These are phyloP conservation scores for Rhizophagus clarus DNA, from an alignment of 192 early-diverging fungal species.

Conservation along the genomic window DNA sequence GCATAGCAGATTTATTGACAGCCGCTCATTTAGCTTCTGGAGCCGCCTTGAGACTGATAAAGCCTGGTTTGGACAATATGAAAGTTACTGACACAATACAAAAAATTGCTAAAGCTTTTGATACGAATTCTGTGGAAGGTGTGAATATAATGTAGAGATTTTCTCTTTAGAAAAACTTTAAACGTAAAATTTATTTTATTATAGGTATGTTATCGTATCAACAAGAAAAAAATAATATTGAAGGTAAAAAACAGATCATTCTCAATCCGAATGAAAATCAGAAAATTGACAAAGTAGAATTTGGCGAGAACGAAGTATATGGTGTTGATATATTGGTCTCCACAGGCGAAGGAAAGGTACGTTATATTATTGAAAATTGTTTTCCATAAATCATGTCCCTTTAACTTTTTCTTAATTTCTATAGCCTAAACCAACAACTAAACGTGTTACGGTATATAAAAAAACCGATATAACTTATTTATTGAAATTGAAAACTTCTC, in stretches of 20 bases:
- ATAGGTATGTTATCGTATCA: constrained; percentile 81
- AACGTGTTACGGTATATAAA: constrained; percentile 91
- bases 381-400: neutral
- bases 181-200: neutral
- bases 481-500: constrained; percentile 88
- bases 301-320: constrained; percentile 92
- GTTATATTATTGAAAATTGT: constrained; percentile 36
- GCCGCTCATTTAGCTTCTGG: constrained; percentile 86
- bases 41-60: constrained; percentile 83
- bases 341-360: constrained; percentile 86
- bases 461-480: constrained; percentile 78
- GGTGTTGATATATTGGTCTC: constrained; percentile 87
- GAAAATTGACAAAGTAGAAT: constrained; percentile 65
- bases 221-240: constrained; percentile 82
- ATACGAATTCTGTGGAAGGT: constrained; percentile 87
- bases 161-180: neutral
- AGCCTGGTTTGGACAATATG: constrained; percentile 73
- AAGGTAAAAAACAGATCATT: constrained; percentile 94
- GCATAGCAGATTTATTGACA: constrained; percentile 83
- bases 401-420: constrained; percentile 2
- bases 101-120: constrained; percentile 80
- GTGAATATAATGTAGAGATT: neutral
- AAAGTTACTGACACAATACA: constrained; percentile 77
- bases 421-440: constrained; percentile 19
- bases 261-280: constrained; percentile 81